These are phyloP conservation scores for Tolypocladium guangdongense DNA, from an alignment of 2,329 filamentous ascomycete genomes.

Conservation along the genomic window DNA sequence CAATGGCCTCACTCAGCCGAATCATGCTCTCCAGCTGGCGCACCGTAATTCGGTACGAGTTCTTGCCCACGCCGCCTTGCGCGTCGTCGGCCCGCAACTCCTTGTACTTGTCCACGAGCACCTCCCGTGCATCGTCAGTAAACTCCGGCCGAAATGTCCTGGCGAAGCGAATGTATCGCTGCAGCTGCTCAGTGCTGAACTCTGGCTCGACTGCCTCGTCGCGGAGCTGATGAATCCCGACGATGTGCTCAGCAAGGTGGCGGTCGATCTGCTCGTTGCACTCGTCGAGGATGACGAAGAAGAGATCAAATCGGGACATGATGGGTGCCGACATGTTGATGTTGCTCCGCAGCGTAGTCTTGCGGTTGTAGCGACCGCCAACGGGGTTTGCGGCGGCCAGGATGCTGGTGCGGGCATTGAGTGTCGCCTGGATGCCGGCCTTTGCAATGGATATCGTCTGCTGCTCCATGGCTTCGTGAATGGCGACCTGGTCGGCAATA, in stretches of 20 bases:
- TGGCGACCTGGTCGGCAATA: constrained; percentile 90
- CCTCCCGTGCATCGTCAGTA: constrained; percentile 71
- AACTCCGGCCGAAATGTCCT: constrained; percentile 91
- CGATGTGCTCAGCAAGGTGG: constrained; percentile 88
- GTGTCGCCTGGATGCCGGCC: constrained; percentile 92
- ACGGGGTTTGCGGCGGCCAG: constrained; percentile 94
- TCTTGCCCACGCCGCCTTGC: constrained; percentile 85
- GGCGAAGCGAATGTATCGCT: constrained; percentile 94
- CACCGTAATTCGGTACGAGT: constrained; percentile 95
- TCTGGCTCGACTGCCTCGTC: constrained; percentile 88
- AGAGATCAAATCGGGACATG: constrained; percentile 98
- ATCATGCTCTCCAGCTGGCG: constrained; percentile 94
- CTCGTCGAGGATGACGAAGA: constrained; percentile 95
- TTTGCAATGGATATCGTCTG: constrained; percentile 99
- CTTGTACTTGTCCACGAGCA: constrained; percentile 89
- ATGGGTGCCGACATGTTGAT: constrained; percentile 99
- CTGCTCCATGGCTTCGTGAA: constrained; percentile 99
- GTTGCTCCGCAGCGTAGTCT: constrained; percentile 83
- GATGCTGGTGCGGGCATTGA: constrained; percentile 92
- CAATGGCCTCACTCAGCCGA: constrained; percentile 91
- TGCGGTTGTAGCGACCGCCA: constrained; percentile 92
- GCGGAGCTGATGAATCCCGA: constrained; percentile 82
- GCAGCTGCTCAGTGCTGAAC: constrained; percentile 90
- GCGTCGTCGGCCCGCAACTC: constrained; percentile 88
- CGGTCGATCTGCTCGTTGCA: constrained; percentile 88